Percentiles rank a stretch among this genome's conserved stretches.
phyloP scores from a whole-genome alignment of 768 basidiomycete genomes.

The Podaxis pistillaris region DNA sequence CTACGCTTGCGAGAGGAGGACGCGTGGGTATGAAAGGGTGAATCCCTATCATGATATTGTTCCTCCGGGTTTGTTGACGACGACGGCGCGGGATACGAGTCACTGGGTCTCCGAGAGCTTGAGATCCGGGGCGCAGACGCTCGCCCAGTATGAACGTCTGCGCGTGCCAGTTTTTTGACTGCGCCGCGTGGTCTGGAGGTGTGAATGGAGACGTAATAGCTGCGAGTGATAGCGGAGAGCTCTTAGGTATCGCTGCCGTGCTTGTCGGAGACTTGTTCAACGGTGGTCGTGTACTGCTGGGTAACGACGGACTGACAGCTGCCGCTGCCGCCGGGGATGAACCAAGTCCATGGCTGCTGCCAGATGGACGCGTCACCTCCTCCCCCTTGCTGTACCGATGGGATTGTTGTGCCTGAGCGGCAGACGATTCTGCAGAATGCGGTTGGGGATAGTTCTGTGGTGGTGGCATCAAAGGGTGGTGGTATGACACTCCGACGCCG shows the following conservation, averaged over 20 bases:
- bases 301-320: conserved; percentile 21
- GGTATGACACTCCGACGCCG: conserved; percentile 27
- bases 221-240: conserved; percentile 36
- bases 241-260: conserved; percentile 23
- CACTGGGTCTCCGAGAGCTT: conserved; percentile 40
- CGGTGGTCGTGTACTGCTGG: conserved; percentile 22
- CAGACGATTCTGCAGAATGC: conserved; percentile 22
- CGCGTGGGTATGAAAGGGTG: conserved; percentile 29
- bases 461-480: conserved; percentile 34
- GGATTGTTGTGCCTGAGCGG: conserved; percentile 21
- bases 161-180: conserved; percentile 78
- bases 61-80: conserved; percentile 19
- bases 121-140: conserved; percentile 66
- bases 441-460: conserved; percentile 27
- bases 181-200: conserved; percentile 22
- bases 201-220: conserved; percentile 41
- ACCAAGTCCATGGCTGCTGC: conserved; percentile 17
- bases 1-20: conserved; percentile 27
- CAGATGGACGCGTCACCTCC: conserved; percentile 20
- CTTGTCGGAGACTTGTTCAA: conserved; percentile 20
- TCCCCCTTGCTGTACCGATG: conserved; percentile 28
- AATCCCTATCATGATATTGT: conserved; percentile 25
- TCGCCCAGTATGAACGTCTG: conserved; percentile 77
- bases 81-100: conserved; percentile 20
- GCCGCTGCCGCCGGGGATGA: conserved; percentile 25